A percentile compares a stretch with the other conserved stretches of the same genome.
Conservation (phyloP, 345 rosid genomes). For the Hirschfeldia incana region DNA sequence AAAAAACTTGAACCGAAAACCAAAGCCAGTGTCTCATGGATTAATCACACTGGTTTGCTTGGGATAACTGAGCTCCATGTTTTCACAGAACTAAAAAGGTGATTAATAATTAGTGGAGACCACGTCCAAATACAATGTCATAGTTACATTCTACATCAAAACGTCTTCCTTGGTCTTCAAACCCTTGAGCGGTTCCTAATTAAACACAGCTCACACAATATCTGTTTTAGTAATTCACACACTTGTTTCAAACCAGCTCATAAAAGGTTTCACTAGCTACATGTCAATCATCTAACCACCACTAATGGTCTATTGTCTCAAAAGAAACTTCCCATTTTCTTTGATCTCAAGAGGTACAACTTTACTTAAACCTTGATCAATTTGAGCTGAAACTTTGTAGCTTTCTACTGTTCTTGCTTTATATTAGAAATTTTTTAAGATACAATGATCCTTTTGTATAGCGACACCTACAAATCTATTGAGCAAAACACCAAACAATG, state of each 20-base stretch:
- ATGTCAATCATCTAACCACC: constrained; percentile 15
- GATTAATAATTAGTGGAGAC: constrained; percentile 21
- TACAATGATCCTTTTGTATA: constrained; percentile 20
- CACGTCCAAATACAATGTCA: constrained; percentile 30
- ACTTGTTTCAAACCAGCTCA: constrained; percentile 16
- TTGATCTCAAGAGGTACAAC: constrained; percentile 35
- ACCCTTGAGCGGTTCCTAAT: constrained; percentile 25
- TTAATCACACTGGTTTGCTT: background rate
- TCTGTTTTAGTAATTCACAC: constrained; percentile 13
- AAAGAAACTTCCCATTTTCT: constrained; percentile 1
- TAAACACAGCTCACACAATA: constrained; percentile 28
- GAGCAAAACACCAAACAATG: constrained; percentile 28
- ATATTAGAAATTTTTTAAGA: background rate
- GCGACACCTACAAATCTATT: constrained; percentile 21
- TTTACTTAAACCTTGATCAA: constrained; percentile 3
- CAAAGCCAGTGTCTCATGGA: background rate
- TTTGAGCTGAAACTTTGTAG: background rate
- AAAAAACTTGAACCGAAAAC: background rate
- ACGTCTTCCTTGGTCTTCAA: constrained; percentile 27
- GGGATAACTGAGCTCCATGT: constrained; percentile 36
- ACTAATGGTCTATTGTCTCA: background rate
- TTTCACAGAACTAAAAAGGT: constrained; percentile 9
- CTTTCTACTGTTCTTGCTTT: constrained; percentile 3
- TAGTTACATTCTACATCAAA: constrained; percentile 6
- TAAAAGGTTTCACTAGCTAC: constrained; percentile 6